Evolutionary conservation across 2,329 filamentous ascomycete genomes (phyloP), one percentile per base, ranked within the genome.

Genomic region (Claviceps lovelessii): DNA sequence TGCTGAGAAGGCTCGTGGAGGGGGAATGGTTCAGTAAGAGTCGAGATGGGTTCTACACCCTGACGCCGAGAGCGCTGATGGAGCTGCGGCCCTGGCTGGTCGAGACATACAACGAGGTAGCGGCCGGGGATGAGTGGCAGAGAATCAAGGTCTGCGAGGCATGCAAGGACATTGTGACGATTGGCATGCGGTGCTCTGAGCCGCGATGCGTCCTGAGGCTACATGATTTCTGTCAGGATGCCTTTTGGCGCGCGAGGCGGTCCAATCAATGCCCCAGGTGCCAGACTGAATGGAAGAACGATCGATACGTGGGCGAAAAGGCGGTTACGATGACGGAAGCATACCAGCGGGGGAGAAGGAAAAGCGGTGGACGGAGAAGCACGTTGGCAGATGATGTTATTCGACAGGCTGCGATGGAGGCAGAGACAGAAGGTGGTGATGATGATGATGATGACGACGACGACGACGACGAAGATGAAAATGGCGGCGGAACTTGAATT

Each of bases 21-120:
- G 86, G 93, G 63, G 86, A 86, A 3, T 98, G 93, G 88, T 78
- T 98, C 55, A 84, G 91, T 67, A 81, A 82, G 65, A 93, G 86
- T 57, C 64, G 67, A 17, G 76, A 77, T 11, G 83, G 83, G 0
- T 95, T 84, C 69, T 96, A 89, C 68, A 81, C 78, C 19, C 74
- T 96, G 19, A 85, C 83, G 52, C 80, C 89, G 3, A 79, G 91
- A 9, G 85, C 83, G 1, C 72, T 98, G 60, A 81, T 97, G 75
- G 93, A 98, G 73, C 72, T 98, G 55, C 78, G 85, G 56, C 76
- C 79, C 1, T 97, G 90, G 84, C 76, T 98, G 51, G 72, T 88
- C n/a, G 86, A 88, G 53, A 88, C 85, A 33, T 98, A 95, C 69
- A 97, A 98, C 65, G 87, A 94, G 54, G 71, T 77, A 0, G 78